Evolutionary conservation across 805 yeast genomes (phyloP).

Genomic region (Lipomyces mesembrius): DNA sequence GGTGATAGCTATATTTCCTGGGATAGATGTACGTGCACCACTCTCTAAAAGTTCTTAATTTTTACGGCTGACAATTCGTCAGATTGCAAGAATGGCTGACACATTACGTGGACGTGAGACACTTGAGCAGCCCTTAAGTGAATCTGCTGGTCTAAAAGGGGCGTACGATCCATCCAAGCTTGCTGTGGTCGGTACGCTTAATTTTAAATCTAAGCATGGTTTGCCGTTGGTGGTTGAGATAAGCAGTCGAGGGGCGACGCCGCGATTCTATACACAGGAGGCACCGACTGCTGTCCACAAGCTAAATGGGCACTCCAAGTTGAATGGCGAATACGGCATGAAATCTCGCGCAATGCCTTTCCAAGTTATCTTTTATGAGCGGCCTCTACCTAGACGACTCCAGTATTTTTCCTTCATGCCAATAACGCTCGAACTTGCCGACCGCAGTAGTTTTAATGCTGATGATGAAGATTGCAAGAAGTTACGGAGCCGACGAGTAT

Average conservation of each 20-base stretch:
- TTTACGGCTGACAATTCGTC: neutral
- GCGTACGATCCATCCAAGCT: constrained; percentile 24
- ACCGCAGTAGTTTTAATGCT: constrained; percentile 40
- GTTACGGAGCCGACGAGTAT: constrained; percentile 19
- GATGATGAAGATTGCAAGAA: constrained; percentile 40
- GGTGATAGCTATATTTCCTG: constrained; percentile 17
- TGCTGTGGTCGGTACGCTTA: constrained; percentile 29
- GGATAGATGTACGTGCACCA: neutral
- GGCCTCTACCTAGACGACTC: constrained; percentile 71
- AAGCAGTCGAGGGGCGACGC: neutral
- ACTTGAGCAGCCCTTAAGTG: neutral
- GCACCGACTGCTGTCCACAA: neutral
- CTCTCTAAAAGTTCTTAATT: neutral
- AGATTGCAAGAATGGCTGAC: constrained; percentile 1
- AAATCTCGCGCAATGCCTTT: constrained; percentile 11
- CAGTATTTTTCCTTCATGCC: constrained; percentile 82
- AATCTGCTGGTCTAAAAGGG: constrained; percentile 5
- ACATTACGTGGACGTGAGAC: constrained; percentile 3
- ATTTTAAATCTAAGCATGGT: constrained; percentile 3
- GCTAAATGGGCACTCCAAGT: neutral
- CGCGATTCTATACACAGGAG: constrained; percentile 5
- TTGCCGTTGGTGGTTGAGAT: constrained; percentile 16
- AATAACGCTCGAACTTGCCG: constrained; percentile 61
- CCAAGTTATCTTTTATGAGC: constrained; percentile 60
- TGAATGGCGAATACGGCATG: neutral